Conservation (phyloP, 305 asterid species). For the Fraxinus paxiana region DNA sequence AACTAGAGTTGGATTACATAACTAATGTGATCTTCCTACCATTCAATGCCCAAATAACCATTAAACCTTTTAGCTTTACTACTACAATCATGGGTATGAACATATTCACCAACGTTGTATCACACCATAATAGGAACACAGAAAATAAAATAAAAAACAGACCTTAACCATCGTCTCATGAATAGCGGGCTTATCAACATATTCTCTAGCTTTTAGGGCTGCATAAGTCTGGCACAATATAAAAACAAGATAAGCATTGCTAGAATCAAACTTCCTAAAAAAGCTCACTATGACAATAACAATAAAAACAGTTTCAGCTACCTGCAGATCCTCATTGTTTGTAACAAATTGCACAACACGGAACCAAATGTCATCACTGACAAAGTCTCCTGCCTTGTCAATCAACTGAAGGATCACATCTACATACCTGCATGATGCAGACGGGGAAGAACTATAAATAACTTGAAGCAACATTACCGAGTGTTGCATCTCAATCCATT, state of each 20-base stretch:
- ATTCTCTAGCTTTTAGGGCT: slow-evolving; percentile 90
- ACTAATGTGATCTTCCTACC: neutral
- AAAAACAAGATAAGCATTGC: slow-evolving; percentile 19
- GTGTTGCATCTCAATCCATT: neutral
- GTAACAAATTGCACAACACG: slow-evolving; percentile 99
- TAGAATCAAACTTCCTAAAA: slow-evolving; percentile 15
- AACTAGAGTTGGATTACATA: neutral
- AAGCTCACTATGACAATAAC: slow-evolving; percentile 1
- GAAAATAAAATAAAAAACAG: slow-evolving; percentile 9
- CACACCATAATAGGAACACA: neutral
- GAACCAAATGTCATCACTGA: slow-evolving; percentile 99
- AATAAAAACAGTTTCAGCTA: slow-evolving; percentile 23
- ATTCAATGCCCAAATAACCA: slow-evolving; percentile 21
- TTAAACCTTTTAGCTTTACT: slow-evolving; percentile 1
- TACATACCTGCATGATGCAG: slow-evolving; percentile 66
- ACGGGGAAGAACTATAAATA: neutral
- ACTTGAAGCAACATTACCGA: neutral
- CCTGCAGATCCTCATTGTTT: slow-evolving; percentile 98
- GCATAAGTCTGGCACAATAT: slow-evolving; percentile 77
- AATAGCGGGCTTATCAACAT: slow-evolving; percentile 92
- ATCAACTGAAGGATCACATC: slow-evolving; percentile 99
- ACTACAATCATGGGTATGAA: slow-evolving; percentile 10
- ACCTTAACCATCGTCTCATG: slow-evolving; percentile 73
- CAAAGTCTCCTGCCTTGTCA: slow-evolving; percentile 99
- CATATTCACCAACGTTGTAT: neutral